Evolutionary conservation across 495 filamentous ascomycete genomes (phyloP), one percentile per base, ranked within the genome.

Genomic region (Platismatia glauca): DNA sequence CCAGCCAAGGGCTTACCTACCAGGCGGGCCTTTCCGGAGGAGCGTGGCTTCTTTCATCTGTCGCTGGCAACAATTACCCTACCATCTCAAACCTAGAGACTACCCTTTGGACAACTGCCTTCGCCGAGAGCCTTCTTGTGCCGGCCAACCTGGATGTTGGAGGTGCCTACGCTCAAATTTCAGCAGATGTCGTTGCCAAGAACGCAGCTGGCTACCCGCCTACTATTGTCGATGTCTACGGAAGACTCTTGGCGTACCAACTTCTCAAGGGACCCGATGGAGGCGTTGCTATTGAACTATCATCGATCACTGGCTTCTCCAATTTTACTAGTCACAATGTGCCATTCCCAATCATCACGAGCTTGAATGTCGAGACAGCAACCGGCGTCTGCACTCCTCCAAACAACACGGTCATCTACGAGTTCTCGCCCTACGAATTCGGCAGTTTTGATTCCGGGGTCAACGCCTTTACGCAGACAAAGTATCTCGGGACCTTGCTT

Each of bases 341-440:
- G 38, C 79, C 78, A 5, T 77, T 73, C 41, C 78, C 77, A 20
- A 77, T 81, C 60, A 75, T 79, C n/a, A 74, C 73, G 8, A 57
- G 70, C 5, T 62, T 76, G 5, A 69, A 68, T 7, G 68, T 72
- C 39, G 68, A 72, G 34, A 64, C 71, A 11, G 64, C 58, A 16
- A 61, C 59, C 3, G 74, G 73, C 24, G 71, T 74, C 37, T 76
- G 74, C 59, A 37, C 65, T 9, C 76, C 75, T 27, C 62, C 62
- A 3, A 60, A 58, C 18, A 76, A 78, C 62, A 70, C 75, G 4
- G 71, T 53, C 24, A 70, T 69, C 41, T 81, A 75, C 56, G 80
- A 82, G 61, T 72, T 77, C 39, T 69, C 69, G 29, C 79, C 79
- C 0, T 81, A 72, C 63, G 78, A 81, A 59, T 79, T 77, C 59